phyloP scores from a whole-genome alignment of 805 yeast species.

The Tanozyma kutaoensis region DNA sequence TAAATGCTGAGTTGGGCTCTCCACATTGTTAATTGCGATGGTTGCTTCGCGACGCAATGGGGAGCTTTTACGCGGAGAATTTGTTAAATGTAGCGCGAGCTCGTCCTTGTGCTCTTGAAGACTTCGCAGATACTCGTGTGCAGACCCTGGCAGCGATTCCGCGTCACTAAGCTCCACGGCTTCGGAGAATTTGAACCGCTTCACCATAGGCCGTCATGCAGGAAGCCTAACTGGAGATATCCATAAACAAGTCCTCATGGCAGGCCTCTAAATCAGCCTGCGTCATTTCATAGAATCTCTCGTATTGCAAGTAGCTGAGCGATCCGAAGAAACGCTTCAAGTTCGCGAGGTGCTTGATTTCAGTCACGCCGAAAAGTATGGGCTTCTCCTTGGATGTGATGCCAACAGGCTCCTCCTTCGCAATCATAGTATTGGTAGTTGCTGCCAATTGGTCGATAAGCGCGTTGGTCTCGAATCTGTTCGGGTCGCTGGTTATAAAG shows the following conservation, averaged over 20 bases:
- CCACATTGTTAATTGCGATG: not conserved
- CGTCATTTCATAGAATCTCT: constrained; percentile 43
- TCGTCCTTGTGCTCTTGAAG: too few relatives aligned
- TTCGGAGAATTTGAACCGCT: not conserved
- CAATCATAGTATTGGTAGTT: constrained; percentile 14
- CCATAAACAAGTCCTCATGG: constrained; percentile 42
- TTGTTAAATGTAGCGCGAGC: constrained; percentile 1
- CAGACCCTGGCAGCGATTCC: not conserved
- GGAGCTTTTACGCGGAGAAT: constrained; percentile 3
- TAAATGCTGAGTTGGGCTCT: not conserved
- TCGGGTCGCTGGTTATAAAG: constrained; percentile 54
- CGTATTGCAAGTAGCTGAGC: constrained; percentile 51
- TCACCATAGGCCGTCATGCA: not conserved
- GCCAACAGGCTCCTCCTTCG: constrained; percentile 23
- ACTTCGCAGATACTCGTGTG: not conserved
- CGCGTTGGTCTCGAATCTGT: constrained; percentile 9
- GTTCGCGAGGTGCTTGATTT: constrained; percentile 26
- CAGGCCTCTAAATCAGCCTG: constrained; percentile 23
- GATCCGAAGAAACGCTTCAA: constrained; percentile 55
- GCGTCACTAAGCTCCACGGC: not conserved
- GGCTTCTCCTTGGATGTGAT: constrained; percentile 25
- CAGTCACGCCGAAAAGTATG: constrained; percentile 28
- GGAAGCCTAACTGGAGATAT: constrained; percentile 18
- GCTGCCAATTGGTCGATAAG: constrained; percentile 35
- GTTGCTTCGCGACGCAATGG: not conserved